A percentile compares a stretch with the other conserved stretches of the same genome.
These are phyloP conservation scores for Pythium guiyangense DNA, from an alignment of 352 stramenopile genomes.

Conservation along the genomic window DNA sequence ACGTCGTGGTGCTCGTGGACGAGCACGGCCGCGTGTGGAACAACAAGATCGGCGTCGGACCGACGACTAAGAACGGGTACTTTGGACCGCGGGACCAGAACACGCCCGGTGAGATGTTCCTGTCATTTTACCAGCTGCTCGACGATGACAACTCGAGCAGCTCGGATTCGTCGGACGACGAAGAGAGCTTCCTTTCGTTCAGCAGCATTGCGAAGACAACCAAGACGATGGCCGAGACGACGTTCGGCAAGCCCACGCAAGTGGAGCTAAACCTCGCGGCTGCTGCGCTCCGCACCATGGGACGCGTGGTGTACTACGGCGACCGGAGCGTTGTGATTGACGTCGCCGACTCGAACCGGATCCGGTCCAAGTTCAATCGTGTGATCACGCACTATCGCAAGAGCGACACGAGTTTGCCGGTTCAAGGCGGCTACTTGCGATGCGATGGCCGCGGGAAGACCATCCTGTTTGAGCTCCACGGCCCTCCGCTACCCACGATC, in stretches of 20 bases:
- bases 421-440: conserved; percentile 62
- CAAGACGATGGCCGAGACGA: conserved; percentile 65
- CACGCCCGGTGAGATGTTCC: conserved; percentile 71
- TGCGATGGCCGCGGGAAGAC: conserved; percentile 75
- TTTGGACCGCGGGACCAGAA: conserved; percentile 71
- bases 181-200: conserved; percentile 67
- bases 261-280: conserved; percentile 46
- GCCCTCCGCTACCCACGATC: conserved; percentile 42
- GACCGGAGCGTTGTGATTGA: conserved; percentile 77
- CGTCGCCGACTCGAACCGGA: conserved; percentile 75
- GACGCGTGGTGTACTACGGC: conserved; percentile 74
- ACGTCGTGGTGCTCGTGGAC: conserved; percentile 80
- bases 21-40: conserved; percentile 68
- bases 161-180: conserved; percentile 51
- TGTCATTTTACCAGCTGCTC: conserved; percentile 67
- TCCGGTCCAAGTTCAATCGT: conserved; percentile 80
- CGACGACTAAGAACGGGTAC: conserved; percentile 75
- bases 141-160: conserved; percentile 35
- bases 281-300: conserved; percentile 47
- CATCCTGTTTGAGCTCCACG: conserved; percentile 72
- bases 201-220: conserved; percentile 49
- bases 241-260: conserved; percentile 57
- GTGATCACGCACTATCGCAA: conserved; percentile 81
- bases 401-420: conserved; percentile 35
- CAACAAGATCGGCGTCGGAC: conserved; percentile 80